Base-by-base conservation (phyloP, 805 yeast genomes). In the Metschnikowia orientalis region DNA sequence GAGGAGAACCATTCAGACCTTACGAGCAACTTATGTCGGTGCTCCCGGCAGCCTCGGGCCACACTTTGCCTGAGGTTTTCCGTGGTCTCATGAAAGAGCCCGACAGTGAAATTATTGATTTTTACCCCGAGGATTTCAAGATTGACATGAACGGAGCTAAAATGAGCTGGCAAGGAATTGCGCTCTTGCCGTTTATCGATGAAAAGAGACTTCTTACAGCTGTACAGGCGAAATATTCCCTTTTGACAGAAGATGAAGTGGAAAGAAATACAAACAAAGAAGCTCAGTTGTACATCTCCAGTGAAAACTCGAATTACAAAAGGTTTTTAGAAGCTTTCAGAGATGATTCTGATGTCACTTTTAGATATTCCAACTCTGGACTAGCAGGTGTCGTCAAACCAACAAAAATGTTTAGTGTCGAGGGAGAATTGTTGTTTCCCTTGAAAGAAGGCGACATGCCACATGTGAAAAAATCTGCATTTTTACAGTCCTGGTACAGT, bases 141-240 rank as follows among this genome's bases (percentile, higher is more conserved):
- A 81, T 89, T 44, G 97, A 89, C 59, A 87, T 89, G 95, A 88
- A 89, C 53, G 97, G 97, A 18, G 85, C 86, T 46, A 87, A 84
- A 45, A 82, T 83, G 86, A 70, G 90, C 31, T 89, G 97, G 97
- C 94, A 87, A 54, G 97, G 95, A 34, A 82, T 89, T 49, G 89
- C 95, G 1, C 60, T 89, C 24, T 62, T 89, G 35, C 97, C 97
- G 0, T 89, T 89, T 46, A 90, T 89, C 47, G 95, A 89, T 49
- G 95, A 86, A 48, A 57, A 57, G n/a, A 65, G 95, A 46, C 64
- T 89, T 26, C 56, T 89, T 33, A 61, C 67, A 11, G 79, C 77
- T 3, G 95, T 88, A 2, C 68, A 74, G 33, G 73, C 60, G 1
- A 76, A 81, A 40, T 89, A 89, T 51, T 61, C 69, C 2, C 57